A percentile compares a stretch with the other conserved stretches of the same genome.
These are phyloP conservation scores for Draba incana DNA, from an alignment of 345 rosid species.

Conservation along the genomic window DNA sequence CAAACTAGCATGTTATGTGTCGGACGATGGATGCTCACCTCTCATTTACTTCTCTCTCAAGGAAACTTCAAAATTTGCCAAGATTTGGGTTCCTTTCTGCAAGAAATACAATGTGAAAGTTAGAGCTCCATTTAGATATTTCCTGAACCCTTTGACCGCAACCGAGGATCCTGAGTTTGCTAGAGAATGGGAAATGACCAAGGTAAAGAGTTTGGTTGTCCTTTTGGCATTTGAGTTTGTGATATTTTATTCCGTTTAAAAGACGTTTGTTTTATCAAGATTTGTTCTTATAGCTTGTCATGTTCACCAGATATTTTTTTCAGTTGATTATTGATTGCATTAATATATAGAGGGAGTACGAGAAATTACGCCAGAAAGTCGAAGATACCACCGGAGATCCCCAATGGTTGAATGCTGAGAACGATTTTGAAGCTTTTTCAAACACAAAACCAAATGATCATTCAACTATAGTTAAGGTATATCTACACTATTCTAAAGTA, in stretches of 20 bases:
- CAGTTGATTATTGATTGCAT: background rate
- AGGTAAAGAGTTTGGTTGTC: constrained; percentile 11
- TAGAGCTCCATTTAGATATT: constrained; percentile 35
- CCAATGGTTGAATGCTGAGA: background rate
- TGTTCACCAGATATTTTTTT: no score
- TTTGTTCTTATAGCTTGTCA: no score
- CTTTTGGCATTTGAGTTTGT: no score
- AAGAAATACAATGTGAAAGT: constrained; percentile 32
- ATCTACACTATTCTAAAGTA: no score
- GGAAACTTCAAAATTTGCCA: constrained; percentile 52
- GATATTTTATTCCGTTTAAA: no score
- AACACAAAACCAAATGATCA: constrained; percentile 19
- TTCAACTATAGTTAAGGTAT: constrained; percentile 33
- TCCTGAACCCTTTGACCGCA: background rate
- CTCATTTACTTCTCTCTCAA: constrained; percentile 47
- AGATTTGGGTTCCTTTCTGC: constrained; percentile 46
- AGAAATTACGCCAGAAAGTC: constrained; percentile 9
- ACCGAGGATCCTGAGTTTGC: background rate
- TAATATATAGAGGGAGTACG: constrained; percentile 26
- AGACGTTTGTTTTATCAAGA: no score
- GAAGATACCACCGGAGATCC: constrained; percentile 7
- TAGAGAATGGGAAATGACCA: constrained; percentile 21
- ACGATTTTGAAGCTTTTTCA: constrained; percentile 32
- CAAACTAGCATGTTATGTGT: constrained; percentile 54
- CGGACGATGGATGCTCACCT: constrained; percentile 56